These are phyloP conservation scores for Populus hybrid DNA, from an alignment of 441 rosid species.

Conservation along the genomic window DNA sequence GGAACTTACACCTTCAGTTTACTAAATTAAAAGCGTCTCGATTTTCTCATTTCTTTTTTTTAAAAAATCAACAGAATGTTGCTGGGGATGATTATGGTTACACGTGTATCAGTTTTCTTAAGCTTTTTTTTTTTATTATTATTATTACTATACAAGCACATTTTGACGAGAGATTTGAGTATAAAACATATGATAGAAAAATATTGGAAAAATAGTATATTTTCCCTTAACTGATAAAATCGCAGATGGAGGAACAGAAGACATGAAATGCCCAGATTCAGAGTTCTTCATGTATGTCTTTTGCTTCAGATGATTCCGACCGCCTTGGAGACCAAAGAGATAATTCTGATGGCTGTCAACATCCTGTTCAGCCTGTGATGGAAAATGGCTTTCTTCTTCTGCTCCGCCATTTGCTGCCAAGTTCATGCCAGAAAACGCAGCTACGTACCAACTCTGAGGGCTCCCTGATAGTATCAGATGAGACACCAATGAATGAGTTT, in stretches of 20 bases:
- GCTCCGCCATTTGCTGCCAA: conserved; percentile 46
- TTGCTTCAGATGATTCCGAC: conserved; percentile 48
- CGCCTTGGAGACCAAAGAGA: conserved; percentile 54
- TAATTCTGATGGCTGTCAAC: conserved; percentile 46
- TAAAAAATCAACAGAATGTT: no score
- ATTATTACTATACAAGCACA: no score
- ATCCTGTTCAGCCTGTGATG: conserved; percentile 42
- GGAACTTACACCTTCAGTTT: no score
- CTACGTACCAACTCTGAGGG: conserved; percentile 52
- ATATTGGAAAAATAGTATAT: no score
- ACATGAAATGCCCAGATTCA: conserved; percentile 51
- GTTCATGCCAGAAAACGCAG: conserved; percentile 68
- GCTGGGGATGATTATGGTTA: no score
- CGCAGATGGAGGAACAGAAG: conserved; percentile 29
- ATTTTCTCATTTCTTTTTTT: no score
- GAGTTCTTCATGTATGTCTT: conserved; percentile 43
- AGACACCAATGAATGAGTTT: conserved; percentile 51
- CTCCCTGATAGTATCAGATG: conserved; percentile 43
- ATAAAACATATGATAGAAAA: no score
- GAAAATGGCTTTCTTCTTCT: conserved; percentile 43
- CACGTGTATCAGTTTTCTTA: no score
- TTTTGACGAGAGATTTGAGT: no score
- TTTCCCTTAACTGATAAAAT: conserved; percentile 11
- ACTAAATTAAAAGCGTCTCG: no score
- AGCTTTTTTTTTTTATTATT: no score